These are phyloP conservation scores for Metarhizium anisopliae DNA, from an alignment of 2,329 filamentous ascomycete species.

Conservation along the genomic window DNA sequence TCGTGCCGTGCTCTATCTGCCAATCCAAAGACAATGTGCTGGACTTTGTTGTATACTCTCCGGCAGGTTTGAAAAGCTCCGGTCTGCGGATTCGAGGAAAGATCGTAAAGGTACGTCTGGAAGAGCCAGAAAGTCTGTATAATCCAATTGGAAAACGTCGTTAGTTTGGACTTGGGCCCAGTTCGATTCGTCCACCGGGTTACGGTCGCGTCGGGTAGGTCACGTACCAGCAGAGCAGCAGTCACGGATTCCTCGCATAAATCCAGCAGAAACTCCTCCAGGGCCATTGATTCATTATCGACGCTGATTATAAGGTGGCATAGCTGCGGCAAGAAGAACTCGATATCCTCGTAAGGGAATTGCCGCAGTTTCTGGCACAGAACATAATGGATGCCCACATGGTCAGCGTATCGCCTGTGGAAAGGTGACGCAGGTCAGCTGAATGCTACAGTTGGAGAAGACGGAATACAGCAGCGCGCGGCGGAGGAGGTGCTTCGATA, in stretches of 20 bases:
- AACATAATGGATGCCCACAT: slow-evolving; percentile 84
- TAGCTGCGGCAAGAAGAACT: slow-evolving; percentile 84
- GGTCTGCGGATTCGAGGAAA: slow-evolving; percentile 65
- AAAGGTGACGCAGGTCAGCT: background rate
- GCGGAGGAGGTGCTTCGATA: background rate
- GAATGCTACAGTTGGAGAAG: background rate
- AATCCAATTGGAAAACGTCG: slow-evolving; percentile 3
- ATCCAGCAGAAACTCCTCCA: slow-evolving; percentile 81
- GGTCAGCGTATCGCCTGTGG: slow-evolving; percentile 72
- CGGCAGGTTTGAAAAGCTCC: slow-evolving; percentile 74
- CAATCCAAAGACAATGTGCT: slow-evolving; percentile 77
- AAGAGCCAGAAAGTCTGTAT: slow-evolving; percentile 80
- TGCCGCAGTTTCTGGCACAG: slow-evolving; percentile 82
- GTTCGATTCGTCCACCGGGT: background rate
- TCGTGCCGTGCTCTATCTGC: slow-evolving; percentile 60
- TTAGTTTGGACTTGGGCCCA: slow-evolving; percentile 10
- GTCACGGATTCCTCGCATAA: slow-evolving; percentile 83
- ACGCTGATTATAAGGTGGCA: slow-evolving; percentile 83
- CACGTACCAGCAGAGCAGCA: slow-evolving; percentile 66
- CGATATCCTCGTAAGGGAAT: slow-evolving; percentile 84
- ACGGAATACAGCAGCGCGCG: background rate
- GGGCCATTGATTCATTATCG: slow-evolving; percentile 84
- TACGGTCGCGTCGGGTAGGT: slow-evolving; percentile 2
- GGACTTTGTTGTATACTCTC: slow-evolving; percentile 79
- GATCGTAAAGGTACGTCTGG: slow-evolving; percentile 78